Evolutionary conservation across 1,284 basidiomycete genomes (phyloP).

Genomic region (Ceratobasidium sp.): DNA sequence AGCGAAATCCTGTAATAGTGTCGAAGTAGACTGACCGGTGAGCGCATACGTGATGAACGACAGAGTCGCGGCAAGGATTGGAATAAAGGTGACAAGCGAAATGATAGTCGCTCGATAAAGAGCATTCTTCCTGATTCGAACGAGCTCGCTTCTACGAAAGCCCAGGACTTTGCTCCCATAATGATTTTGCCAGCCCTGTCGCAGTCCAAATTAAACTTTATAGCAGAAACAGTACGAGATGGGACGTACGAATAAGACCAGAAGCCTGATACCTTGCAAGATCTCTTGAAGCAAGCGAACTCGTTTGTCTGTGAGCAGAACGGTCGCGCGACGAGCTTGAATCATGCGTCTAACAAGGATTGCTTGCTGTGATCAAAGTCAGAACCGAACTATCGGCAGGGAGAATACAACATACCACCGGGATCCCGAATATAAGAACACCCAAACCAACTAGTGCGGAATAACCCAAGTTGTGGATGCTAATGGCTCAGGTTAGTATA

Average conservation of each 20-base stretch:
- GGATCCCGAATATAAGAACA: slow-evolving; percentile 57
- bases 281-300: slow-evolving; percentile 68
- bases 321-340: slow-evolving; percentile 71
- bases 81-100: slow-evolving; percentile 71
- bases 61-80: slow-evolving; percentile 76
- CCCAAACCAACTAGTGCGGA: slow-evolving; percentile 79
- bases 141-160: slow-evolving; percentile 68
- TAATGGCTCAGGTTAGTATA: background rate
- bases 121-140: slow-evolving; percentile 61
- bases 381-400: background rate
- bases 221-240: slow-evolving; percentile 31
- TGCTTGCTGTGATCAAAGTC: slow-evolving; percentile 67
- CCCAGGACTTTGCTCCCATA: slow-evolving; percentile 68
- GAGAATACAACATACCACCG: slow-evolving; percentile 44
- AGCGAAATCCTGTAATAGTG: background rate
- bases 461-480: slow-evolving; percentile 61
- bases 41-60: slow-evolving; percentile 58
- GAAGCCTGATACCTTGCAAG: slow-evolving; percentile 72
- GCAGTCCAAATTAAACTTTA: slow-evolving; percentile 35
- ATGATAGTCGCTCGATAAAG: slow-evolving; percentile 64
- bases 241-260: slow-evolving; percentile 68
- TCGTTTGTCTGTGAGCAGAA: slow-evolving; percentile 79
- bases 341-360: slow-evolving; percentile 76
- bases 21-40: slow-evolving; percentile 1
- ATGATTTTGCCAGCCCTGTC: slow-evolving; percentile 63